Evolutionary conservation across 2,329 filamentous ascomycete species (phyloP).

Genomic region (Thermoascus crustaceus): DNA sequence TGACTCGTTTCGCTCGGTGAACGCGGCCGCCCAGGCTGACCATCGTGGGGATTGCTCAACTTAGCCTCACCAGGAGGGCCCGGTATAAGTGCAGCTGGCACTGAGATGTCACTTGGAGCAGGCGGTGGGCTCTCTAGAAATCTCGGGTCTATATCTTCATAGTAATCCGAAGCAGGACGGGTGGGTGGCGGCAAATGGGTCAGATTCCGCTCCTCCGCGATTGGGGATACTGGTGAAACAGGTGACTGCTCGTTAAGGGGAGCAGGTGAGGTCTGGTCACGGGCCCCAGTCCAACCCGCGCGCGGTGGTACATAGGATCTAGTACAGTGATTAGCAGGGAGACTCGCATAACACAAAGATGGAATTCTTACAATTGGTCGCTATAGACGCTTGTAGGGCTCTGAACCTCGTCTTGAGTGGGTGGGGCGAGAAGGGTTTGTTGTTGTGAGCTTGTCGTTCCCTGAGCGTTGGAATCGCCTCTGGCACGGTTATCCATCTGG

Average conservation of each 20-base stretch:
- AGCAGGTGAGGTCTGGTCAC: conserved; percentile 6
- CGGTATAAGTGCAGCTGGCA: conserved; percentile 32
- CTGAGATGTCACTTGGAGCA: conserved; percentile 16
- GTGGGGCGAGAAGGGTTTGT: conserved; percentile 45
- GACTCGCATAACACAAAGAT: conserved; percentile 1
- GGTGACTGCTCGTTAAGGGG: conserved; percentile 29
- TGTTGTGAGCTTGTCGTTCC: conserved; percentile 69
- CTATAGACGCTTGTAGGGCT: conserved; percentile 68
- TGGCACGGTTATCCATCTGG: conserved; percentile 19
- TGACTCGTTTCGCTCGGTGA: conserved; percentile 70
- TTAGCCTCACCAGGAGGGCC: conserved; percentile 33
- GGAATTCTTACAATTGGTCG: conserved; percentile 58
- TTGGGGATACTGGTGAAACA: conserved; percentile 10
- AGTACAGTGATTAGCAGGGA: conserved; percentile 12
- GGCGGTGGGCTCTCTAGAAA: conserved; percentile 52
- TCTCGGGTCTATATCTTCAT: conserved; percentile 86
- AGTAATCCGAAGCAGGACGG: conserved; percentile 55
- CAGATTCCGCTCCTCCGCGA: conserved; percentile 15
- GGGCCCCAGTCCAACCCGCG: conserved; percentile 23
- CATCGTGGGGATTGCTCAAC: conserved; percentile 50
- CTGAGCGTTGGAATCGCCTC: conserved; percentile 63
- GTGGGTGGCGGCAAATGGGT: conserved; percentile 16
- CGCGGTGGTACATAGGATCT: conserved; percentile 41
- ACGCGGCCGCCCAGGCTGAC: conserved; percentile 61
- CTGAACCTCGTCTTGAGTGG: conserved; percentile 44